Conservation (phyloP, 2,329 filamentous ascomycete species). For the Akanthomyces lecanii region DNA sequence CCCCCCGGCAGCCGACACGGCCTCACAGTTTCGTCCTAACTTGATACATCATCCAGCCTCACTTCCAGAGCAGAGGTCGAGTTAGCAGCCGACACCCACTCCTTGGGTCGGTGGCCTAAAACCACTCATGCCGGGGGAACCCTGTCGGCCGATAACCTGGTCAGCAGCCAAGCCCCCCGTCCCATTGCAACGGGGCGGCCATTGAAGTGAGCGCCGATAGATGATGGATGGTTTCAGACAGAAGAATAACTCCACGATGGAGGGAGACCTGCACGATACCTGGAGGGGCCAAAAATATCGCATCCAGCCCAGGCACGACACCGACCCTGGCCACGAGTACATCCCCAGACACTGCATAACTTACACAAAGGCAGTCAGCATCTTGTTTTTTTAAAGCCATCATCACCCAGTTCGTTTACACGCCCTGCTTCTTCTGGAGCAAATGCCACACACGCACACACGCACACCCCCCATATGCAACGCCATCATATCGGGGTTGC, state of each 20-base stretch:
- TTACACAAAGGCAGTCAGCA: neutral
- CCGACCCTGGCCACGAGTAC: neutral
- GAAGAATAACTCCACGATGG: neutral
- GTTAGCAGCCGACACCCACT: neutral
- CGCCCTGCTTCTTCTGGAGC: neutral
- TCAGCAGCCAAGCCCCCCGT: neutral
- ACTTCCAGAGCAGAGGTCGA: neutral
- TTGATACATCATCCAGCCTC: neutral
- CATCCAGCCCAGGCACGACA: conserved; percentile 2
- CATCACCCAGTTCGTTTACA: neutral
- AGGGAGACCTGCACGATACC: neutral
- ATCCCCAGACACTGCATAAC: neutral
- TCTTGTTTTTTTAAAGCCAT: neutral
- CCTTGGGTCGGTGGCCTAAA: too few species aligned
- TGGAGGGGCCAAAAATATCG: conserved; percentile 6
- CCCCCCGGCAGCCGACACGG: conserved; percentile 1
- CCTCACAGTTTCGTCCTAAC: neutral
- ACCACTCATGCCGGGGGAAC: neutral
- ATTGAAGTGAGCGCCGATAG: conserved; percentile 1
- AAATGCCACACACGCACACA: neutral
- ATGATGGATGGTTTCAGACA: too few species aligned
- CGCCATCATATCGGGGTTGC: neutral
- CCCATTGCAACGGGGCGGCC: neutral
- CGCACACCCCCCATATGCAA: neutral
- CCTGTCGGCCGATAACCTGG: neutral